These are phyloP conservation scores for Cardamine chenopodiifolia DNA, from an alignment of 345 rosid genomes.

Conservation along the genomic window DNA sequence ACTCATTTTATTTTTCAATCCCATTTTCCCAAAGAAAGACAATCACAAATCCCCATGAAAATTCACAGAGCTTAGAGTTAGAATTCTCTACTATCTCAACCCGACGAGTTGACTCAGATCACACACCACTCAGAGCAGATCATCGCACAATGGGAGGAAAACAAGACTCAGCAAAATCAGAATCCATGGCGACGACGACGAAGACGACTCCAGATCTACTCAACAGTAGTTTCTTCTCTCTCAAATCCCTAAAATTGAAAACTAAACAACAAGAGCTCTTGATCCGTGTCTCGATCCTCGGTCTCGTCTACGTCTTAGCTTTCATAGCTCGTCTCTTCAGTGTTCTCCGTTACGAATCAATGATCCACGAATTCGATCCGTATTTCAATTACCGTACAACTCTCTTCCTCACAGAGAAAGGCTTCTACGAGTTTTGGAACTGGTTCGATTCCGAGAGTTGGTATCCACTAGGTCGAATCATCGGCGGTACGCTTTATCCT, in stretches of 20 bases:
- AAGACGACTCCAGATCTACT: slow-evolving; percentile 55
- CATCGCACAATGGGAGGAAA: slow-evolving; percentile 24
- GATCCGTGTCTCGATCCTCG: slow-evolving; percentile 79
- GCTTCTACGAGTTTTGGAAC: slow-evolving; percentile 98
- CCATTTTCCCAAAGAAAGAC: too few relatives aligned
- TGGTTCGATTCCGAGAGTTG: slow-evolving; percentile 98
- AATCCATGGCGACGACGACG: slow-evolving; percentile 23
- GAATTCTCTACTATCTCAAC: background rate
- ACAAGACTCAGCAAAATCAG: slow-evolving; percentile 26
- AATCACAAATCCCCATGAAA: slow-evolving; percentile 13
- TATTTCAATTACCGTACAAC: slow-evolving; percentile 96
- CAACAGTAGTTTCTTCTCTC: slow-evolving; percentile 32
- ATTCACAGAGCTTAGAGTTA: background rate
- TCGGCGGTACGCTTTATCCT: slow-evolving; percentile 94
- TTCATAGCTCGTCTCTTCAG: slow-evolving; percentile 87
- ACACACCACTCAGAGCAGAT: background rate
- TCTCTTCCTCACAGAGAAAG: slow-evolving; percentile 74
- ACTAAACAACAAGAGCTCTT: slow-evolving; percentile 95
- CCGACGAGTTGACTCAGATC: slow-evolving; percentile 32
- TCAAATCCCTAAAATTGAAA: slow-evolving; percentile 64
- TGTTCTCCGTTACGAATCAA: slow-evolving; percentile 94
- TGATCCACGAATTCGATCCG: slow-evolving; percentile 99
- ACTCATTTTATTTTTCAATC: background rate
- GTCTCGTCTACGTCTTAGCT: slow-evolving; percentile 83
- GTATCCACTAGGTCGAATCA: slow-evolving; percentile 97